Percentiles rank a stretch among this genome's conserved stretches.
Conservation (phyloP, 345 rosid genomes). For the Arabis alpina region DNA sequence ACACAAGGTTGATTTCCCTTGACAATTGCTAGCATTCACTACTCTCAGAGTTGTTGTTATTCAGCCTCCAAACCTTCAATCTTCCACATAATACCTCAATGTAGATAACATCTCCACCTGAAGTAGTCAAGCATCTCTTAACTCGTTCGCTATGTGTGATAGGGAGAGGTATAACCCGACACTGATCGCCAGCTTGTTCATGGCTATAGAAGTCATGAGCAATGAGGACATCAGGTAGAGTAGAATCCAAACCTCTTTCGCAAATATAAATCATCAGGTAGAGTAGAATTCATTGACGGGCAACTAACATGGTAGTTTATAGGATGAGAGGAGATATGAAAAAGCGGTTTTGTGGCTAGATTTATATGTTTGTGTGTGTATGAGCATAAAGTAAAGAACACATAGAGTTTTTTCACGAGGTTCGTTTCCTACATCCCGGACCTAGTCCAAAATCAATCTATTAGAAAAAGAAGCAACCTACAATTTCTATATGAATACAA, state of each 20-base stretch:
- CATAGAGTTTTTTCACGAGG: too few relatives aligned
- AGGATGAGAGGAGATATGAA: background rate
- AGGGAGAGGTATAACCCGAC: constrained; percentile 29
- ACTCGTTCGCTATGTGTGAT: background rate
- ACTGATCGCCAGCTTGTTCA: background rate
- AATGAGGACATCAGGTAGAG: background rate
- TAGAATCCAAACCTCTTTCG: background rate
- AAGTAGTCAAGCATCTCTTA: constrained; percentile 30
- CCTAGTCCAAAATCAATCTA: too few relatives aligned
- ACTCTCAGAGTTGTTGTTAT: background rate
- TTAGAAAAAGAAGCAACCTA: too few relatives aligned
- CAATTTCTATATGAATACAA: too few relatives aligned
- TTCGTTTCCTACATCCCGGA: too few relatives aligned
- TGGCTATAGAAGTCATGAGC: constrained; percentile 20
- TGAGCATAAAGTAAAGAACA: too few relatives aligned
- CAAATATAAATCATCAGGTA: constrained; percentile 7
- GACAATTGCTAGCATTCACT: constrained; percentile 14
- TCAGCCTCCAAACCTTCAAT: constrained; percentile 17
- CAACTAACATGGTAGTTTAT: too few relatives aligned
- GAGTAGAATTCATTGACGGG: background rate
- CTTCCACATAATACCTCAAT: background rate
- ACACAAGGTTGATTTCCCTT: background rate
- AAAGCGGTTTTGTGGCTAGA: too few relatives aligned
- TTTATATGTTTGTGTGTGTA: too few relatives aligned
- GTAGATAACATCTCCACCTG: constrained; percentile 16